Evolutionary conservation across 2,329 filamentous ascomycete species (phyloP).

Genomic region (Aschersonia sp.): DNA sequence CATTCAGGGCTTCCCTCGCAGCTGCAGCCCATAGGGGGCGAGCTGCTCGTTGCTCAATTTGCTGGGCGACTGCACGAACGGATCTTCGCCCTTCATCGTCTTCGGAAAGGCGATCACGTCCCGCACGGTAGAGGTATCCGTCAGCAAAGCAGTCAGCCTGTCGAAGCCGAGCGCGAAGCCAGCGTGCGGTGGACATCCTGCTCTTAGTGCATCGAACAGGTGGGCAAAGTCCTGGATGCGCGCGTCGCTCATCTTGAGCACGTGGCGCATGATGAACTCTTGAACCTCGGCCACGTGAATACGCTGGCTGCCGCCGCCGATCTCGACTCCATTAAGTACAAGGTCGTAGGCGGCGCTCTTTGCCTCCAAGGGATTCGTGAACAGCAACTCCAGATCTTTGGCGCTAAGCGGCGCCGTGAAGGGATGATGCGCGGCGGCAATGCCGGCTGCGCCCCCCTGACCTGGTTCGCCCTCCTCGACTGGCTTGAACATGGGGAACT

Average conservation of each 20-base stretch:
- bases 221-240: conserved; percentile 74
- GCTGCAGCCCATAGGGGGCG: conserved; percentile 29
- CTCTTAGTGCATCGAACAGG: conserved; percentile 63
- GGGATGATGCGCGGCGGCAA: conserved; percentile 84
- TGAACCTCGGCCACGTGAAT: conserved; percentile 79
- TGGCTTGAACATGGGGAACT: conserved; percentile 87
- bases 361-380: conserved; percentile 54
- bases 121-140: conserved; percentile 60
- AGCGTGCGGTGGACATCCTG: conserved; percentile 88
- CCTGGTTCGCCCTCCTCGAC: conserved; percentile 49
- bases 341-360: conserved; percentile 89
- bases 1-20: conserved; percentile 2
- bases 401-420: conserved; percentile 75
- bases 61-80: conserved; percentile 66
- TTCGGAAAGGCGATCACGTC: conserved; percentile 98
- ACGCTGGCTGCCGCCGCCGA: conserved; percentile 84
- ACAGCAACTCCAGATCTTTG: conserved; percentile 59
- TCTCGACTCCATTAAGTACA: conserved; percentile 86
- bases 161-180: conserved; percentile 91
- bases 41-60: conserved; percentile 44
- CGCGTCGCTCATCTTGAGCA: conserved; percentile 61
- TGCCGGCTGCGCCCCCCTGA: conserved; percentile 67
- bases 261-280: conserved; percentile 68
- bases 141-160: conserved; percentile 65
- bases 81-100: conserved; percentile 76